Percentiles rank a stretch among this genome's conserved stretches.
phyloP scores from a whole-genome alignment of 1,284 basidiomycete species.

The Marasmius tenuissimus region DNA sequence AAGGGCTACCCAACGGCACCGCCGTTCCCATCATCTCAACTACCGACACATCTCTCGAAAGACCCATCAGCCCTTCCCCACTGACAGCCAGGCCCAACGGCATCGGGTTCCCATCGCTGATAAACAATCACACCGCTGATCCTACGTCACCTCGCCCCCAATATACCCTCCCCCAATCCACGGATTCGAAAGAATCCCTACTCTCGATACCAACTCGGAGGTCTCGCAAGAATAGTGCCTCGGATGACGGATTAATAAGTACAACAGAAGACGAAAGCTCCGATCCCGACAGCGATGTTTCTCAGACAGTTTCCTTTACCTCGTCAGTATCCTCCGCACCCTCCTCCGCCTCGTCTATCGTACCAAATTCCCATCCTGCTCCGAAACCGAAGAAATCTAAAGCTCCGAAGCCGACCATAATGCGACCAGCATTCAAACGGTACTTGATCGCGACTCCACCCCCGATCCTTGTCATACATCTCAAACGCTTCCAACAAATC shows the following conservation, averaged over 20 bases:
- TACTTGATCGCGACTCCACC: conserved; percentile 89
- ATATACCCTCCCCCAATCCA: neutral
- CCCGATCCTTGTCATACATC: conserved; percentile 87
- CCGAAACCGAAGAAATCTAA: conserved; percentile 25
- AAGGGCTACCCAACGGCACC: neutral
- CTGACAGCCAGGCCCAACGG: neutral
- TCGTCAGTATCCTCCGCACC: neutral
- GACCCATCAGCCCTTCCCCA: neutral
- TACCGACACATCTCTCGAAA: neutral
- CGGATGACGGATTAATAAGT: neutral
- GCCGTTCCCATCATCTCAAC: neutral
- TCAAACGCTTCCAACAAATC: conserved; percentile 90
- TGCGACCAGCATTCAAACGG: conserved; percentile 87
- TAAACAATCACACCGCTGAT: neutral
- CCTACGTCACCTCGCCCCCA: neutral
- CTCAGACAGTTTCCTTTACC: conserved; percentile 1
- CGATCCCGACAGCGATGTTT: conserved; percentile 21
- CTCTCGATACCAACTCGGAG: conserved; percentile 18
- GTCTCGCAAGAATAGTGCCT: neutral
- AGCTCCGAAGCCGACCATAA: conserved; percentile 62
- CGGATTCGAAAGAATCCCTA: conserved; percentile 9
- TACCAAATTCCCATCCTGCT: conserved; percentile 25
- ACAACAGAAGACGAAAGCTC: conserved; percentile 1
- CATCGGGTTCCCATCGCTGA: neutral
- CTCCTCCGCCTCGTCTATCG: neutral